Evolutionary conservation across 2,329 filamentous ascomycete species (phyloP).

Genomic region (Dactylellina leptospora): DNA sequence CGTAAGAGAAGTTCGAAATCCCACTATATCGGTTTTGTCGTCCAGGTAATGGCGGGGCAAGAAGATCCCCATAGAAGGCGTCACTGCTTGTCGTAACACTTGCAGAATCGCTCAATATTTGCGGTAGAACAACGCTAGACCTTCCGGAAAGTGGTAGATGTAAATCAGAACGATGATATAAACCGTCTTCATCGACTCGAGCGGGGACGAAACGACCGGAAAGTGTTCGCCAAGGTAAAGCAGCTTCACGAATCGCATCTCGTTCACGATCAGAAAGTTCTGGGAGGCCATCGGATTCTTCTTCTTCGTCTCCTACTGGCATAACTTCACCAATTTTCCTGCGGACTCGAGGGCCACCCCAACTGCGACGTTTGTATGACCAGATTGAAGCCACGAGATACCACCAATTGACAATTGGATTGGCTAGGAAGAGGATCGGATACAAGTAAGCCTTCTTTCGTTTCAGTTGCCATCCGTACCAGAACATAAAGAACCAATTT

Average conservation of each 20-base stretch:
- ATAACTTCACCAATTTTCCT: neutral
- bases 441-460: conserved; percentile 96
- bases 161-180: conserved; percentile 45
- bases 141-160: conserved; percentile 43
- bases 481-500: conserved; percentile 95
- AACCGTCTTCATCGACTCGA: conserved; percentile 32
- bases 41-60: conserved; percentile 18
- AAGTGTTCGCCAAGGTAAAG: conserved; percentile 46
- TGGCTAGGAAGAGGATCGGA: conserved; percentile 91
- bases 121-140: conserved; percentile 43
- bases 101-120: conserved; percentile 33
- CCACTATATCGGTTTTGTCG: conserved; percentile 27
- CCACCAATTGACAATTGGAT: conserved; percentile 97
- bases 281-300: conserved; percentile 30
- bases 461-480: conserved; percentile 86
- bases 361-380: conserved; percentile 74
- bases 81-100: conserved; percentile 37
- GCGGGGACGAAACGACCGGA: conserved; percentile 48
- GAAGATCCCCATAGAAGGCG: conserved; percentile 2
- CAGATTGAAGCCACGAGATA: conserved; percentile 75
- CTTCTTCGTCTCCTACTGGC: conserved; percentile 14
- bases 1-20: conserved; percentile 28
- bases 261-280: conserved; percentile 45
- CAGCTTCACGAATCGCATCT: conserved; percentile 36
- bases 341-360: conserved; percentile 82